Conservation (phyloP, 2,329 filamentous ascomycete genomes). For the Moelleriella libera region DNA sequence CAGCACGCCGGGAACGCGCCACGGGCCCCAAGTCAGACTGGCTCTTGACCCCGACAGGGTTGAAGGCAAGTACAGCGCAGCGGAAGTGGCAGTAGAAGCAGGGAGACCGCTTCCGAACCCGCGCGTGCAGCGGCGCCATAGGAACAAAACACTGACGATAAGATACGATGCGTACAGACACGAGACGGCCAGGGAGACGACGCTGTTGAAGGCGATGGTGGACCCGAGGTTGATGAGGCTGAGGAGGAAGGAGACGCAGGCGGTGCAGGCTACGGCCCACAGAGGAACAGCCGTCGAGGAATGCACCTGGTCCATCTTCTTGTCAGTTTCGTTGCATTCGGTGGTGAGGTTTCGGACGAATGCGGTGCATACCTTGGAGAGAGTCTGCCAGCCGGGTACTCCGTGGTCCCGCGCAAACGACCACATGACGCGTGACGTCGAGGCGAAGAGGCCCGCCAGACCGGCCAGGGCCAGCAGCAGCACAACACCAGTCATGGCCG, state of each 20-base stretch:
- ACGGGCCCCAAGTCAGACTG: constrained; percentile 34
- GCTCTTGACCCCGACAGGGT: not conserved
- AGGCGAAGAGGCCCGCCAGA: constrained; percentile 38
- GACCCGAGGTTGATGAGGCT: constrained; percentile 19
- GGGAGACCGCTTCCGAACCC: constrained; percentile 9
- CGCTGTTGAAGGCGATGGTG: constrained; percentile 14
- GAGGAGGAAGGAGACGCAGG: constrained; percentile 13
- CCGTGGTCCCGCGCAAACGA: constrained; percentile 27
- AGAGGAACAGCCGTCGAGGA: constrained; percentile 14
- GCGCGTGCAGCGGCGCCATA: constrained; percentile 14
- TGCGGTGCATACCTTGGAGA: constrained; percentile 10
- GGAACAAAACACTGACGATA: constrained; percentile 11
- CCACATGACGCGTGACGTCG: constrained; percentile 43
- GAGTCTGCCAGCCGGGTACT: constrained; percentile 14
- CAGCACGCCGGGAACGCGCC: constrained; percentile 32
- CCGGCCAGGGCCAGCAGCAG: constrained; percentile 32
- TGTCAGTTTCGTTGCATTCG: not conserved
- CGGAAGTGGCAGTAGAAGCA: not conserved
- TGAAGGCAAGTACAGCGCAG: no score
- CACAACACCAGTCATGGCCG: constrained; percentile 33
- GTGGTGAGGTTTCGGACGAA: not conserved
- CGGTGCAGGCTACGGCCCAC: constrained; percentile 13
- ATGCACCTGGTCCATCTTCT: constrained; percentile 1
- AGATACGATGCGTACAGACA: constrained; percentile 16
- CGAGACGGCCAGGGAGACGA: constrained; percentile 15